These are phyloP conservation scores for Kodamaea kaohsiungensis DNA, from an alignment of 805 yeast genomes.

Conservation along the genomic window DNA sequence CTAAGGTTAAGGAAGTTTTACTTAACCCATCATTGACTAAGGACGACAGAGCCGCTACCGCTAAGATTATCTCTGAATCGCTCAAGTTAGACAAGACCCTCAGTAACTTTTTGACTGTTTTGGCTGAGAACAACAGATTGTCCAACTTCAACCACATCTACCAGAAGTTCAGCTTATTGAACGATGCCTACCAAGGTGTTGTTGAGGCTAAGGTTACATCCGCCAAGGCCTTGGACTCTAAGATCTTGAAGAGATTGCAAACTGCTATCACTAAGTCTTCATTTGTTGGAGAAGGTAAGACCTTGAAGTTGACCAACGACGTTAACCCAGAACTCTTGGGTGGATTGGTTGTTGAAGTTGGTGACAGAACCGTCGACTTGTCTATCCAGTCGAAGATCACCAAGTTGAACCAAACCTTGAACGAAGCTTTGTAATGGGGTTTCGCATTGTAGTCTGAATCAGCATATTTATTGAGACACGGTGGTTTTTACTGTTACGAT, in stretches of 20 bases:
- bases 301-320: constrained; percentile 78
- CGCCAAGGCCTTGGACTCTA: constrained; percentile 79
- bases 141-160: constrained; percentile 63
- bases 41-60: constrained; percentile 72
- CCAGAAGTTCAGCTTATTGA: constrained; percentile 70
- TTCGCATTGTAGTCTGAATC: neutral
- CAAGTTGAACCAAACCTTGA: constrained; percentile 84
- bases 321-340: constrained; percentile 92
- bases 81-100: constrained; percentile 66
- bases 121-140: constrained; percentile 95
- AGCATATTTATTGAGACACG: neutral
- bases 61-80: constrained; percentile 52
- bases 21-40: constrained; percentile 81
- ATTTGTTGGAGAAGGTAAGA: constrained; percentile 83
- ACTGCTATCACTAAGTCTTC: constrained; percentile 73
- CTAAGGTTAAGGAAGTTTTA: constrained; percentile 61
- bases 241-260: constrained; percentile 75
- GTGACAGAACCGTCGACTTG: constrained; percentile 95
- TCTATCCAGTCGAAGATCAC: constrained; percentile 81
- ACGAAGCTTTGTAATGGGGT: constrained; percentile 70
- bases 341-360: constrained; percentile 93
- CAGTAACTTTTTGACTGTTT: constrained; percentile 75
- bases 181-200: constrained; percentile 87
- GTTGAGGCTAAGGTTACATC: constrained; percentile 93
- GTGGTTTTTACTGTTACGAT: neutral